Conservation (phyloP, 2,329 filamentous ascomycete genomes). For the Triangularia verruculosa region DNA sequence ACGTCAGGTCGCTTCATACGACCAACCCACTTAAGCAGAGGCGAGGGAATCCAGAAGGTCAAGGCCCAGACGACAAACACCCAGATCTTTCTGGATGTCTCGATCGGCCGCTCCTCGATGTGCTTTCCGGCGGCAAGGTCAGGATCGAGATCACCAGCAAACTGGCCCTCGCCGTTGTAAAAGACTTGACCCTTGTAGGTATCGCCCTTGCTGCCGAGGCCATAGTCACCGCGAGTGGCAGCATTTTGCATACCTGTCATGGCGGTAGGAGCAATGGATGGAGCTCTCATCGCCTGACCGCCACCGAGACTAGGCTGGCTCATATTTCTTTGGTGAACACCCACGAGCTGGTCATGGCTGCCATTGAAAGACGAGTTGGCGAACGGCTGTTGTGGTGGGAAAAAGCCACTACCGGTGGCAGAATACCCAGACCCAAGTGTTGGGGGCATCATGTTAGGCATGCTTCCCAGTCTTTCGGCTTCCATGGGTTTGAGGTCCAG, state of each 20-base stretch:
- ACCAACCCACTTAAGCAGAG: slow-evolving; percentile 73
- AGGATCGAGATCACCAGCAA: slow-evolving; percentile 68
- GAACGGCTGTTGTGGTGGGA: slow-evolving; percentile 58
- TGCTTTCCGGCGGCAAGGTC: slow-evolving; percentile 75
- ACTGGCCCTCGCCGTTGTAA: slow-evolving; percentile 69
- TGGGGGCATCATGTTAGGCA: slow-evolving; percentile 40
- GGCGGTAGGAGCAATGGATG: slow-evolving; percentile 55
- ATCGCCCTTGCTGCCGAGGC: slow-evolving; percentile 83
- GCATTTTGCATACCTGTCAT: slow-evolving; percentile 51
- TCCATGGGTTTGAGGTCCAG: slow-evolving; percentile 78
- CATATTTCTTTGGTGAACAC: slow-evolving; percentile 54
- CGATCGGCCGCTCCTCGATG: slow-evolving; percentile 66
- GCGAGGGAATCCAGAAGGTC: slow-evolving; percentile 94
- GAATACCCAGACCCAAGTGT: slow-evolving; percentile 73
- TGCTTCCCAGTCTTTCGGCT: slow-evolving; percentile 31
- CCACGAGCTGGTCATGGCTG: slow-evolving; percentile 69
- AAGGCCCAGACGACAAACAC: slow-evolving; percentile 77
- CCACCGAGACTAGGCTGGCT: slow-evolving; percentile 51
- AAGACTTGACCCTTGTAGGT: slow-evolving; percentile 69
- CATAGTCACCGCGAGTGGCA: slow-evolving; percentile 76
- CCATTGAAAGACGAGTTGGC: slow-evolving; percentile 61
- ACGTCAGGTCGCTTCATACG: slow-evolving; percentile 98
- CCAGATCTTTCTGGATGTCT: slow-evolving; percentile 69
- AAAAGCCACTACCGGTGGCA: slow-evolving; percentile 65
- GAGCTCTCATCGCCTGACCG: slow-evolving; percentile 42